Evolutionary conservation across 345 rosid species (phyloP).

Genomic region (Corymbia maculata): DNA sequence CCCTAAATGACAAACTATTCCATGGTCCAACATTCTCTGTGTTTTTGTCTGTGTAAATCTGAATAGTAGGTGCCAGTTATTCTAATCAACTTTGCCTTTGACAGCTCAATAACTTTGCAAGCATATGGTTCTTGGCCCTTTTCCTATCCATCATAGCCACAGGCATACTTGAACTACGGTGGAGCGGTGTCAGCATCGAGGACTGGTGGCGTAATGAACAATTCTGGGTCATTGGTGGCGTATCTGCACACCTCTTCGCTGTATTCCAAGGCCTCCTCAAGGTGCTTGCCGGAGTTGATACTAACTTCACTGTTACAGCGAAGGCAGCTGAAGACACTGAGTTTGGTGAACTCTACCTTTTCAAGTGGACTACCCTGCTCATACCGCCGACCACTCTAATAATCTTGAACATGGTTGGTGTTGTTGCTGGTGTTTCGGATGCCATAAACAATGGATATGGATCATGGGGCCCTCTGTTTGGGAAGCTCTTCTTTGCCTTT

Average conservation of each 20-base stretch:
- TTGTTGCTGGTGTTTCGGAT: slow-evolving; percentile 84
- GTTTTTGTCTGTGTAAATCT: background rate
- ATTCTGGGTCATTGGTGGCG: slow-evolving; percentile 97
- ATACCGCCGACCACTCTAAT: slow-evolving; percentile 95
- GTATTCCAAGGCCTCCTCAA: slow-evolving; percentile 97
- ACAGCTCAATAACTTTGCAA: slow-evolving; percentile 77
- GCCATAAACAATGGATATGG: slow-evolving; percentile 85
- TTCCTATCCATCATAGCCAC: slow-evolving; percentile 87
- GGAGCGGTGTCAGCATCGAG: slow-evolving; percentile 84
- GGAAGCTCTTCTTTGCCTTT: slow-evolving; percentile 85
- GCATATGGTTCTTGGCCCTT: slow-evolving; percentile 85
- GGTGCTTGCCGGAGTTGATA: slow-evolving; percentile 88
- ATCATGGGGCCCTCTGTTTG: slow-evolving; percentile 90
- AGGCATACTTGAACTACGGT: slow-evolving; percentile 74
- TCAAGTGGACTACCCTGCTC: slow-evolving; percentile 96
- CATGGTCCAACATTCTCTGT: background rate
- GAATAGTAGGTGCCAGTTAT: background rate
- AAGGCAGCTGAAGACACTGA: slow-evolving; percentile 69
- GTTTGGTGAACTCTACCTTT: slow-evolving; percentile 90
- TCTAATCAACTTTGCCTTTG: background rate
- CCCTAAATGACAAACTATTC: background rate
- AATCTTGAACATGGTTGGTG: slow-evolving; percentile 85
- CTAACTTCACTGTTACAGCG: slow-evolving; percentile 91
- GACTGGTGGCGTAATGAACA: slow-evolving; percentile 98
- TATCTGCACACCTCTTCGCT: slow-evolving; percentile 91